Evolutionary conservation across 208 protist genomes (phyloP).

Genomic region (Leishmania tropica): DNA sequence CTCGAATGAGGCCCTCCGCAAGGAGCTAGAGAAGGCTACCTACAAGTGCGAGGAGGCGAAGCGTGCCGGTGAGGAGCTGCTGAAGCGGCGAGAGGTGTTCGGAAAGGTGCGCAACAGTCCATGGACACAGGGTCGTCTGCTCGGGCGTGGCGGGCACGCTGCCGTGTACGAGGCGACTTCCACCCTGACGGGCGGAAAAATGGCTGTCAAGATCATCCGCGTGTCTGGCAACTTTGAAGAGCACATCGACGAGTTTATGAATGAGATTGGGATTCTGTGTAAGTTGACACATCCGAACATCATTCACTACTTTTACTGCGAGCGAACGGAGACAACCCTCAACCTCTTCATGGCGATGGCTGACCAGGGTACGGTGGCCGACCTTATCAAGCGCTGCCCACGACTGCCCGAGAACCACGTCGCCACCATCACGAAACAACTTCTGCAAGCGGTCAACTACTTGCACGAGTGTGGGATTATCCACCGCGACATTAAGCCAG

Average conservation of each 20-base stretch:
- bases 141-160: constrained; percentile 71
- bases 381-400: constrained; percentile 48
- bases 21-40: constrained; percentile 45
- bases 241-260: constrained; percentile 67
- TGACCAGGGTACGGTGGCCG: constrained; percentile 61
- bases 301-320: constrained; percentile 88
- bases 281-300: constrained; percentile 78
- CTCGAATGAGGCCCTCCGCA: constrained; percentile 34
- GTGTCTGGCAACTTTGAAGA: constrained; percentile 59
- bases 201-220: constrained; percentile 86
- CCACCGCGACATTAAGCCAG: constrained; percentile 88
- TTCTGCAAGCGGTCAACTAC: constrained; percentile 72
- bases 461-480: constrained; percentile 79
- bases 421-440: constrained; percentile 63
- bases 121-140: constrained; percentile 57
- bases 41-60: constrained; percentile 47
- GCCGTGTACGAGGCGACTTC: constrained; percentile 77
- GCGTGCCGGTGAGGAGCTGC: constrained; percentile 51
- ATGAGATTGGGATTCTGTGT: constrained; percentile 73
- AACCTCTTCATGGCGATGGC: constrained; percentile 85
- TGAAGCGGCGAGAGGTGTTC: constrained; percentile 55
- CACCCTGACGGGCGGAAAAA: constrained; percentile 73
- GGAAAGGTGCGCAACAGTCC: constrained; percentile 66
- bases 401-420: constrained; percentile 54
- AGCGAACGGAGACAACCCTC: constrained; percentile 53